Percentiles rank a stretch among this genome's conserved stretches.
Evolutionary conservation across 2,329 filamentous ascomycete species (phyloP).

Genomic region (Apiospora marii): DNA sequence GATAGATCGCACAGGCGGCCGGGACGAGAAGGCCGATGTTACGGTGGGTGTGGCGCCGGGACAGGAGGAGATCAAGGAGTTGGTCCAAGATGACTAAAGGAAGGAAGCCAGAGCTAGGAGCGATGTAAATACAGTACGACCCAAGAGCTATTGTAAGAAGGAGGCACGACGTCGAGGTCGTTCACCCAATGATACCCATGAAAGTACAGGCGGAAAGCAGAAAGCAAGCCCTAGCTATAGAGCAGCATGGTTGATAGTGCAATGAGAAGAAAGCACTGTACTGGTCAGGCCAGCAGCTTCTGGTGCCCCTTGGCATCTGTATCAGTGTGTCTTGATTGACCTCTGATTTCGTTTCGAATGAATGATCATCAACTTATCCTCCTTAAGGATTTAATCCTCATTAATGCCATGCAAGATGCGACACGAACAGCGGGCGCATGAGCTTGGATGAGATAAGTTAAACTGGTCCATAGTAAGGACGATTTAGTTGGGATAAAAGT

Average conservation of each 20-base stretch:
- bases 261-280: neutral
- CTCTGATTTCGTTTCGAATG: neutral
- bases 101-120: neutral
- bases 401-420: neutral
- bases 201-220: conserved; percentile 5
- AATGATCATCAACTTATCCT: neutral
- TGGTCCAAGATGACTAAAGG: conserved; percentile 66
- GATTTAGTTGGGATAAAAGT: neutral
- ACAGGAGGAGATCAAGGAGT: conserved; percentile 68
- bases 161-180: neutral
- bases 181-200: conserved; percentile 17
- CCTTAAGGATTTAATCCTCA: neutral
- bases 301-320: neutral
- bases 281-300: neutral
- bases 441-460: neutral
- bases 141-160: neutral
- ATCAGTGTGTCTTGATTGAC: neutral
- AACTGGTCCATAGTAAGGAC: neutral
- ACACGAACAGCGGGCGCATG: neutral
- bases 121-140: neutral
- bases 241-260: neutral
- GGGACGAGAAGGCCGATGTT: conserved; percentile 53
- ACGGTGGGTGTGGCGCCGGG: conserved; percentile 52
- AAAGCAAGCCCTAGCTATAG: neutral
- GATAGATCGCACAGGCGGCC: conserved; percentile 52